phyloP scores from a whole-genome alignment of 208 protist species.

The Trypanosoma melophagium region DNA sequence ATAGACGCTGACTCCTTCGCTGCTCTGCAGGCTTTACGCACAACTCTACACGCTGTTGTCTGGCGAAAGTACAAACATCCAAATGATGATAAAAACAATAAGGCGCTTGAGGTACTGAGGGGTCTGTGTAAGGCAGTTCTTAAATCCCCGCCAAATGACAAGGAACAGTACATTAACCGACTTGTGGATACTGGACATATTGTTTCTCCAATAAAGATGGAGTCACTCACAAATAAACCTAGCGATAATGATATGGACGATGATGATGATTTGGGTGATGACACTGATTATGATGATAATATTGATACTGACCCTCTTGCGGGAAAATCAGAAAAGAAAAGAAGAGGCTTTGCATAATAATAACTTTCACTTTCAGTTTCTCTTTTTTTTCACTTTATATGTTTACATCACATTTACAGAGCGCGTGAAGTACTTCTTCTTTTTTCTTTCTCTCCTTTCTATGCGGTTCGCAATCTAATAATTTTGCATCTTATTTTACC shows the following conservation, averaged over 20 bases:
- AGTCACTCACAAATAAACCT: conserved; percentile 1
- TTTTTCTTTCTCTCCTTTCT: background rate
- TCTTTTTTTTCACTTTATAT: background rate
- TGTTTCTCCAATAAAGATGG: conserved; percentile 19
- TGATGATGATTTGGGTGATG: background rate
- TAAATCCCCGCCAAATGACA: conserved; percentile 42
- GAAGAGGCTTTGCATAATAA: background rate
- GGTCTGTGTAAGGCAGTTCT: conserved; percentile 56
- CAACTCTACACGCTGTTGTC: conserved; percentile 49
- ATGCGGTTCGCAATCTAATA: too few species aligned
- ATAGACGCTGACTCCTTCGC: conserved; percentile 45
- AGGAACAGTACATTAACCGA: conserved; percentile 23
- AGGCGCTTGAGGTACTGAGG: conserved; percentile 45
- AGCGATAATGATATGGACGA: background rate
- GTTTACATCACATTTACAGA: background rate
- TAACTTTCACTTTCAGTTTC: background rate
- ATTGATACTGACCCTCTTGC: background rate
- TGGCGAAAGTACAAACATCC: conserved; percentile 65
- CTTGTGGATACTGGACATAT: conserved; percentile 32
- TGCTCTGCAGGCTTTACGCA: conserved; percentile 42
- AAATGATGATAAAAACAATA: conserved; percentile 54
- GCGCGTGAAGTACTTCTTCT: background rate
- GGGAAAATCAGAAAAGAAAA: background rate
- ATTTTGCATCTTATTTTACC: conserved; percentile 2
- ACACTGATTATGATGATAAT: background rate